Evolutionary conservation across 1,284 basidiomycete genomes (phyloP).

Genomic region (Heliocybe sulcata): DNA sequence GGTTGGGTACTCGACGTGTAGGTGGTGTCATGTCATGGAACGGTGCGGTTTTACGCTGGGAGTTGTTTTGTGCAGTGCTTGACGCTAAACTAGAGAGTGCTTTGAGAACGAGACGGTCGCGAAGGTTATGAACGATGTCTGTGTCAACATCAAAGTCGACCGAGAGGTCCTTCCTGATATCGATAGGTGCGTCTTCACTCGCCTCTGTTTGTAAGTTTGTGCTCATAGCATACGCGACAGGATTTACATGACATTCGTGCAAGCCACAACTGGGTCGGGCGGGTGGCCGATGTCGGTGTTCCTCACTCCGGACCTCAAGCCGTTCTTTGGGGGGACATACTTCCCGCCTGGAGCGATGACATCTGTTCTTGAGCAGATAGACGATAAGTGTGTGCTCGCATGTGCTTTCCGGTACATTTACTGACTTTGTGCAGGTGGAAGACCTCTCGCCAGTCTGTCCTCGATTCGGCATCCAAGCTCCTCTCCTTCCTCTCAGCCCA

Average conservation of each 20-base stretch:
- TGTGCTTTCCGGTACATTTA: neutral
- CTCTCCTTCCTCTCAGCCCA: neutral
- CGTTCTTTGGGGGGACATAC: constrained; percentile 38
- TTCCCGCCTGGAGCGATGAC: constrained; percentile 21
- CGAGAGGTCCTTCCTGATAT: constrained; percentile 39
- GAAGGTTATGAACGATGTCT: constrained; percentile 34
- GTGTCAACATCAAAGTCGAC: constrained; percentile 38
- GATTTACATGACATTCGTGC: constrained; percentile 37
- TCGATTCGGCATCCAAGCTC: neutral
- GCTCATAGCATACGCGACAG: neutral
- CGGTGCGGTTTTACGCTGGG: neutral
- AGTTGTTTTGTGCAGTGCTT: neutral
- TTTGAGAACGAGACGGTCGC: constrained; percentile 34
- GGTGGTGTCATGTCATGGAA: constrained; percentile 18
- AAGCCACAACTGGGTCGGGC: constrained; percentile 32
- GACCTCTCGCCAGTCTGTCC: neutral
- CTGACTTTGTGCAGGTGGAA: neutral
- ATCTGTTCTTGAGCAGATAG: neutral
- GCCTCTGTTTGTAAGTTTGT: neutral
- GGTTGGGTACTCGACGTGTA: constrained; percentile 33
- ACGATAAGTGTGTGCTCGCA: neutral
- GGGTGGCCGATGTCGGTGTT: constrained; percentile 37
- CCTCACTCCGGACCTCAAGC: constrained; percentile 32
- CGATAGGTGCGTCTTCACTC: constrained; percentile 17
- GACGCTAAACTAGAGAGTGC: constrained; percentile 21